phyloP scores from a whole-genome alignment of 2,329 filamentous ascomycete genomes.

The Aureobasidium sp. region DNA sequence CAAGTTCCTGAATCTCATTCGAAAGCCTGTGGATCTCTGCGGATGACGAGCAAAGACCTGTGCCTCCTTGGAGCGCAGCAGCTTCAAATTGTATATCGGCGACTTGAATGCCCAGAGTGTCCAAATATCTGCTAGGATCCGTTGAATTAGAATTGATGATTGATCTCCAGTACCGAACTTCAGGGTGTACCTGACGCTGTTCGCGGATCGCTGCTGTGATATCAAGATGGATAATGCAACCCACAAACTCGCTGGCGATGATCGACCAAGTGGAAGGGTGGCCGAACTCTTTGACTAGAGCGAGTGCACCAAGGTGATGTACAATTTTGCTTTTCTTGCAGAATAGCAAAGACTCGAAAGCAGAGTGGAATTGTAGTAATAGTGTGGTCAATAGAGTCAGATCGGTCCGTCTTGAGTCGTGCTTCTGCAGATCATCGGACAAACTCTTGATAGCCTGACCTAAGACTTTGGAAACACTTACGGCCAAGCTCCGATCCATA shows the following conservation, averaged over 20 bases:
- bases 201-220: not conserved
- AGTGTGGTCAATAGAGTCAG: not conserved
- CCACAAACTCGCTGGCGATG: not conserved
- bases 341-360: not conserved
- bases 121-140: not conserved
- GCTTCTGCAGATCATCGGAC: not conserved
- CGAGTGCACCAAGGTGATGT: not conserved
- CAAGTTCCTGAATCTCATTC: not conserved
- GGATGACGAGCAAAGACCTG: not conserved
- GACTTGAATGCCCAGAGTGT: not conserved
- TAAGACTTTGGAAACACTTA: not conserved
- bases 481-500: not conserved
- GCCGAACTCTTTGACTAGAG: conserved; percentile 1
- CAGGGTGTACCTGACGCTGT: not conserved
- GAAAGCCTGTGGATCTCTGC: not conserved
- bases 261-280: not conserved
- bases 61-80: not conserved
- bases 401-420: not conserved
- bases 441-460: not conserved
- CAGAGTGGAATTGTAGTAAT: not conserved
- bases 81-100: not conserved
- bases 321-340: not conserved
- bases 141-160: not conserved
- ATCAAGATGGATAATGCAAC: not conserved
- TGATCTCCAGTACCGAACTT: not conserved